Conservation (phyloP, 78 protist species). For the Chrysochromulina tobinii region DNA sequence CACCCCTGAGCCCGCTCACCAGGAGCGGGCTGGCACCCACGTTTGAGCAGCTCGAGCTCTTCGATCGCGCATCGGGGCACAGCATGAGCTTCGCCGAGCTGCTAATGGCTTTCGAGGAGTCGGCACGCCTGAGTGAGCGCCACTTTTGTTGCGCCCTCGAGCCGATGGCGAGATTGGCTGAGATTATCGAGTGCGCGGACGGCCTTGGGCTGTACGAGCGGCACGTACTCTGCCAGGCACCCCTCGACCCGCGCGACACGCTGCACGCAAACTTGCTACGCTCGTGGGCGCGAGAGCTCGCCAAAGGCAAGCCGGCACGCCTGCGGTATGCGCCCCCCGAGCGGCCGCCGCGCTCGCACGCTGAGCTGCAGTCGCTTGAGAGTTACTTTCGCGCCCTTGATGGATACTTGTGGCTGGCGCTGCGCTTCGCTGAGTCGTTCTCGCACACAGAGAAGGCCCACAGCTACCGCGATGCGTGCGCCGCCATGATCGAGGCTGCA, state of each 20-base stretch:
- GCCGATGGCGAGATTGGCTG: neutral
- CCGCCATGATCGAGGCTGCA: no score
- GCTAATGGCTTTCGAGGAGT: neutral
- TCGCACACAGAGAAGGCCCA: no score
- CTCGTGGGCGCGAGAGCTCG: neutral
- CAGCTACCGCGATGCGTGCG: no score
- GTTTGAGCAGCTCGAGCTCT: neutral
- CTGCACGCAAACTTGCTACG: neutral
- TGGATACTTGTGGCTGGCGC: neutral
- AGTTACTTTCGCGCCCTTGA: neutral
- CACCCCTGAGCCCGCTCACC: neutral
- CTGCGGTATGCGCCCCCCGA: neutral
- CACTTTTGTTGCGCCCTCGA: neutral
- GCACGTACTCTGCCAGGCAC: neutral
- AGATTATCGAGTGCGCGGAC: neutral
- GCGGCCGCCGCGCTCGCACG: neutral
- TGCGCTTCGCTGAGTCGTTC: neutral
- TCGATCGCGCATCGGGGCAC: neutral
- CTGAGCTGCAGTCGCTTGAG: neutral
- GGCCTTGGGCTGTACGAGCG: neutral
- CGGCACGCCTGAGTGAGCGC: neutral
- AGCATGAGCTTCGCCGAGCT: neutral
- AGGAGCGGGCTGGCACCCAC: neutral
- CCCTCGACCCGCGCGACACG: neutral
- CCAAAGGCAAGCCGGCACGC: neutral